Base-by-base conservation (phyloP, 305 asterid genomes). In the Andrographis paniculata region DNA sequence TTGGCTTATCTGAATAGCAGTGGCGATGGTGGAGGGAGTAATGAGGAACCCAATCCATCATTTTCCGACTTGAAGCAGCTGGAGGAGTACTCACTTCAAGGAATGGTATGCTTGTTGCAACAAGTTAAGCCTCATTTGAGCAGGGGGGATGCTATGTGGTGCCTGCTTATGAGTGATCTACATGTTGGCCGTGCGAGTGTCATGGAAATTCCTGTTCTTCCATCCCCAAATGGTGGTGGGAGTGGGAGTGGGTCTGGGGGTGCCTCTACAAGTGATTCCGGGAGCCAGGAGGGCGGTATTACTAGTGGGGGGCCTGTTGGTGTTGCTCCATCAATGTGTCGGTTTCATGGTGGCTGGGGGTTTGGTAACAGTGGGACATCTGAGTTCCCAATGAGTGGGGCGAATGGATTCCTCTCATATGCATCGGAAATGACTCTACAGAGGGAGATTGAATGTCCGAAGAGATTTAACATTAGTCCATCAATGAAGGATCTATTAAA, bases 301-400 rank as follows among this genome's bases (percentile, higher is more conserved):
- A 54, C 60, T 13, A 63, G 58, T 46, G 84, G 72, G 55, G 84
- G 85, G 22, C 75, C 84, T 3, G 72, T 79, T 44, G 97, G 87
- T 59, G 80, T 82, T 57, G 65, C 86, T 19, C 94, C 98, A 0
- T 79, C 85, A 0, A 40, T 80, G 68, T 85, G 94, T 60, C 74
- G 80, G 70, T 84, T 88, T 73, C 93, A 88, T 60, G 69, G 89
- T 0, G 97, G 95, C 41, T 77, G 94, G 97, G 97, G 95, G 20
- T 70, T 77, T 52, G 93, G 95, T 22, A 79, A 62, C 60, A 75
- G 80, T 12, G 84, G 87, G 42, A 62, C 78, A 10, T 71, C 80
- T n/a, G 85, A 80, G 66, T 72, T 60, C 23, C 88, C 94, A 1
- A 41, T 71, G 68, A 77, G 59, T 52, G 82, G 70, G 7, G 40